phyloP scores from a whole-genome alignment of 192 early-diverging fungal species.

The Kappamyces sp. region DNA sequence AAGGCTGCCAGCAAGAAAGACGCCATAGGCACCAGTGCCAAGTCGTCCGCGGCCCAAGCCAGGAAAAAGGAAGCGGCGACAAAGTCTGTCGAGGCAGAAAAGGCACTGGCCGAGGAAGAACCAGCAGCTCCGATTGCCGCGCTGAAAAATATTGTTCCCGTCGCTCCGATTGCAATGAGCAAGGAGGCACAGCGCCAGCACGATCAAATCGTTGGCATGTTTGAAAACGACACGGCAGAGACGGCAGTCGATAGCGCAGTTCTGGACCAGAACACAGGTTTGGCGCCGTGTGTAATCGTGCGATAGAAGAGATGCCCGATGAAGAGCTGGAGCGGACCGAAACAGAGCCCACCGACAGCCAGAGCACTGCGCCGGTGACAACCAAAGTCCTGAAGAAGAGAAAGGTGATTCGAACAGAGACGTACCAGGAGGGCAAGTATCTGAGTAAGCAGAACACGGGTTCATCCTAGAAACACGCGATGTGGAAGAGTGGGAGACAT shows the following conservation, averaged over 20 bases:
- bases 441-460: slow-evolving; percentile 19
- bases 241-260: slow-evolving; percentile 6
- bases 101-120: no score
- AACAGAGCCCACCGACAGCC: slow-evolving; percentile 1
- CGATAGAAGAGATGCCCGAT: not conserved
- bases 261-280: not conserved
- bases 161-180: no score
- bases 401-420: slow-evolving; percentile 19
- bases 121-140: no score
- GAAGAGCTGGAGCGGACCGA: slow-evolving; percentile 10
- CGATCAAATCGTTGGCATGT: no score
- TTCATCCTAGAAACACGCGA: slow-evolving; percentile 29
- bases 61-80: no score
- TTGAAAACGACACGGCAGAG: not conserved
- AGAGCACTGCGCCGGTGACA: not conserved
- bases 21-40: no score
- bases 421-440: slow-evolving; percentile 29
- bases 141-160: no score
- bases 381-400: slow-evolving; percentile 18
- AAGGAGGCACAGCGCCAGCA: no score
- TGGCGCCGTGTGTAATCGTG: not conserved
- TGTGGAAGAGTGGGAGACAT: slow-evolving; percentile 30
- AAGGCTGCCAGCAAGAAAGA: no score
- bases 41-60: no score
- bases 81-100: no score